These are phyloP conservation scores for Acer campestre DNA, from an alignment of 345 rosid species.

Conservation along the genomic window DNA sequence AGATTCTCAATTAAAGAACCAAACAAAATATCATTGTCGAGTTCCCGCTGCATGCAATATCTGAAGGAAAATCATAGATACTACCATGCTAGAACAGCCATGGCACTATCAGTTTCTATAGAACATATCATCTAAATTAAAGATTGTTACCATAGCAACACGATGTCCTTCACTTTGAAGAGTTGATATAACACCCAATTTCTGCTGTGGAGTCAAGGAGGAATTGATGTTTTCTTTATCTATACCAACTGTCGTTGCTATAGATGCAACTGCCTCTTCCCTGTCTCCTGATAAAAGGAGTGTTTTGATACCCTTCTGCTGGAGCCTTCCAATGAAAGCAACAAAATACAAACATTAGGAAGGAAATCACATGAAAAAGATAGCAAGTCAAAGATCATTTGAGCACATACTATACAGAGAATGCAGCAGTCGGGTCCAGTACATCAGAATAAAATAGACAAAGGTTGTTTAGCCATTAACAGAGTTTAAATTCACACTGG, in stretches of 20 bases:
- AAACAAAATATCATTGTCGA: background rate
- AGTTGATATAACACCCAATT: conserved; percentile 61
- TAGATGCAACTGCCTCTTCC: conserved; percentile 94
- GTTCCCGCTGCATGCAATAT: background rate
- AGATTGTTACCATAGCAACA: conserved; percentile 75
- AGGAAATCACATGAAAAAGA: conserved; percentile 4
- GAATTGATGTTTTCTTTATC: conserved; percentile 57
- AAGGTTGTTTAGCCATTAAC: background rate
- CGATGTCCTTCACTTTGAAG: conserved; percentile 82
- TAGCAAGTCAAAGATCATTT: conserved; percentile 5
- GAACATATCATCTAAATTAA: background rate
- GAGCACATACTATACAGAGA: background rate
- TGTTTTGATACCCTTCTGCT: conserved; percentile 77
- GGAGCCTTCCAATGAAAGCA: conserved; percentile 53
- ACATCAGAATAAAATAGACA: conserved; percentile 7
- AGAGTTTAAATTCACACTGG: background rate
- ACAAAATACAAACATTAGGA: conserved; percentile 20
- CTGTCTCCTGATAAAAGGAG: conserved; percentile 90
- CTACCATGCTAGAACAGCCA: background rate
- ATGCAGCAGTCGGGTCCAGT: background rate
- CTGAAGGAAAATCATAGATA: background rate
- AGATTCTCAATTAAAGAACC: background rate
- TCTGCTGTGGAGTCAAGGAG: conserved; percentile 78
- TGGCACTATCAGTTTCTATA: background rate
- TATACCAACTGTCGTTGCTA: conserved; percentile 76